Evolutionary conservation across 495 filamentous ascomycete species (phyloP), one percentile per base, ranked within the genome.

Genomic region (Trichoderma asperelloides): DNA sequence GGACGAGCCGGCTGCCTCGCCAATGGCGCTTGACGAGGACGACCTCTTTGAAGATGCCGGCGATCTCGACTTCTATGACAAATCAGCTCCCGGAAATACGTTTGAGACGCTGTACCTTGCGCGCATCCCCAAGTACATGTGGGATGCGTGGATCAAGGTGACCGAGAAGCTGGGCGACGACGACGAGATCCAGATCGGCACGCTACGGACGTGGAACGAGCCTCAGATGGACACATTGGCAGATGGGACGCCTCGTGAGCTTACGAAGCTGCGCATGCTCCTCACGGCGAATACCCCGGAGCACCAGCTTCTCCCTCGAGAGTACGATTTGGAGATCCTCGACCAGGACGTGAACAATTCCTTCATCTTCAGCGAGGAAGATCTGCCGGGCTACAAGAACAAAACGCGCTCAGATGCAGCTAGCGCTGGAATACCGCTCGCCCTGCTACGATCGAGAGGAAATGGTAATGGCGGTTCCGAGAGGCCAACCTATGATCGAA

Each of bases 351-450:
- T 87, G 63, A 78, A 85, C 73, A 98, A 97, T 73, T 94, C 91
- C 9, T 96, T 86, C 73, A 77, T 97, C 49, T 98, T 98, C 72
- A 90, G 89, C 18, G 93, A 98, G 76, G 92, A 95, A 74, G 90
- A 98, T 73, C 82, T 96, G 27, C 89, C 92, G 2, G 91, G 90
- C 33, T 92, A 87, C 72, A 87, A 84, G 72, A 80, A 78, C 74
- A 83, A 78, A 71, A 78, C 74, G 70, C 78, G 75, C 71, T 83
- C 79, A 63, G 78, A 79, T 25, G 78, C 78, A 6, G 71, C 79
- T 5, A 82, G 77, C 13, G 77, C 73, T 67, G 82, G 82, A 66
- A 82, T 84, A 66, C 84, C 82, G 41, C 73, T 77, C 15, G 78
- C 82, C 67, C 76, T 85, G 33, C 72, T 82, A 37, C 75, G 79